Base-by-base conservation (phyloP, 805 yeast species). In the Starmera quercuum region DNA sequence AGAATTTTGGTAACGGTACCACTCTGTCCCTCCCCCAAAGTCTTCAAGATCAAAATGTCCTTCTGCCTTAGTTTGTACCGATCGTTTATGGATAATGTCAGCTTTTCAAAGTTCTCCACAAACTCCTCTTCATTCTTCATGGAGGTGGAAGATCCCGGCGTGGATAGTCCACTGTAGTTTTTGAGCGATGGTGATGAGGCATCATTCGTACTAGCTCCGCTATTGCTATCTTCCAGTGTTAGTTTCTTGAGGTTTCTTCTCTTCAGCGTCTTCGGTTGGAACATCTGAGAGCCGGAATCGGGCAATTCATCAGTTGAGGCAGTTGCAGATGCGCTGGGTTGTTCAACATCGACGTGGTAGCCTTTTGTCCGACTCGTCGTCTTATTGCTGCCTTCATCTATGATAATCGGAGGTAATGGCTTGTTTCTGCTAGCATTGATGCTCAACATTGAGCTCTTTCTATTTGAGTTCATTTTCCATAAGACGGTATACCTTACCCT, bases 1-100 rank as follows among this genome's bases (percentile, higher is more conserved):
- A 86, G 61, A 10, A 87, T 94, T 51, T 88, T 86, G 30, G 82
- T 65, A 3, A 92, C 99, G 2, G 86, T 78, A 3, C 99, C 99
- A 10, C 95, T 86, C 53, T 85, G 88, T 10, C 99, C 99, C 20
- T 85, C 71, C 8, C 99, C 99, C 32, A 92, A 66, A 40, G 77
- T 78, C 39, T 84, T 78, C 33, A 92, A 55, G 22, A 78, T 74
- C 12, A 87, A 73, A 18, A 92, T 58, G 49, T 92, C 96, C 28
- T 75, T 76, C 27, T 70, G 69, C 34, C 67, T 66, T 30, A 78
- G 63, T 33, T 69, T 66, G 25, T 71, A 57, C 34, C 68, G 66
- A 44, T 71, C 71, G 45, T 73, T 78, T 29, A 74, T 61, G 1
- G 79, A 75, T 4, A 74, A 49, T 41, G 73, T 75, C 20, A 71